Conservation (phyloP, 2,329 filamentous ascomycete genomes). For the Pseudopyricularia javanii region DNA sequence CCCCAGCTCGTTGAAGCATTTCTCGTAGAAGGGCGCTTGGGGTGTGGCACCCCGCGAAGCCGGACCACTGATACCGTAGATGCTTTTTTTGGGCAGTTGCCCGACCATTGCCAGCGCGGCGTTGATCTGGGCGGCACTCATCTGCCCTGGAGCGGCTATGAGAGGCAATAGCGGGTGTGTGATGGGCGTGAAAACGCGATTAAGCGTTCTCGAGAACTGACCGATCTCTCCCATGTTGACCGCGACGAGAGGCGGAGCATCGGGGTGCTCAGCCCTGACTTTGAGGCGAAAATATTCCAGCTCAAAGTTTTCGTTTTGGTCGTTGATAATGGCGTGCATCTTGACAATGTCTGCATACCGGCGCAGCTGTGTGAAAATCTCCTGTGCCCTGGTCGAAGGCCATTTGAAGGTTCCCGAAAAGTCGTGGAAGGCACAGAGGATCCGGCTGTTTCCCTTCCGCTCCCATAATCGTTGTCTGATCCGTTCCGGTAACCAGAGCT, state of each 20-base stretch:
- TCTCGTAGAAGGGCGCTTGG: conserved; percentile 77
- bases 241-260: conserved; percentile 63
- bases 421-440: conserved; percentile 88
- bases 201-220: conserved; percentile 71
- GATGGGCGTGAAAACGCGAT: conserved; percentile 79
- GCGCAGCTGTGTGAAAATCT: conserved; percentile 58
- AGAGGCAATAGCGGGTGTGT: conserved; percentile 75
- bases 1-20: conserved; percentile 71
- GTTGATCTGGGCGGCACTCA: conserved; percentile 80
- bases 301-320: conserved; percentile 79
- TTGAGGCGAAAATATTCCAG: conserved; percentile 78
- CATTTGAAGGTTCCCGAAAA: conserved; percentile 77
- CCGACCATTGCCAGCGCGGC: conserved; percentile 66
- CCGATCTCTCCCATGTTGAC: conserved; percentile 84
- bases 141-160: conserved; percentile 73
- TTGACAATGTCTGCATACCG: conserved; percentile 78
- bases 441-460: conserved; percentile 64
- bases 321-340: conserved; percentile 77
- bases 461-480: conserved; percentile 58
- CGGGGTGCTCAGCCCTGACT: conserved; percentile 56
- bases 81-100: conserved; percentile 65
- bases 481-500: conserved; percentile 71
- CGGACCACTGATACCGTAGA: conserved; percentile 68
- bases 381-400: conserved; percentile 61
- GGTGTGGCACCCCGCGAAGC: conserved; percentile 51